Percentiles rank a stretch among this genome's conserved stretches.
These are phyloP conservation scores for Manihot esculenta DNA, from an alignment of 441 rosid species.

Conservation along the genomic window DNA sequence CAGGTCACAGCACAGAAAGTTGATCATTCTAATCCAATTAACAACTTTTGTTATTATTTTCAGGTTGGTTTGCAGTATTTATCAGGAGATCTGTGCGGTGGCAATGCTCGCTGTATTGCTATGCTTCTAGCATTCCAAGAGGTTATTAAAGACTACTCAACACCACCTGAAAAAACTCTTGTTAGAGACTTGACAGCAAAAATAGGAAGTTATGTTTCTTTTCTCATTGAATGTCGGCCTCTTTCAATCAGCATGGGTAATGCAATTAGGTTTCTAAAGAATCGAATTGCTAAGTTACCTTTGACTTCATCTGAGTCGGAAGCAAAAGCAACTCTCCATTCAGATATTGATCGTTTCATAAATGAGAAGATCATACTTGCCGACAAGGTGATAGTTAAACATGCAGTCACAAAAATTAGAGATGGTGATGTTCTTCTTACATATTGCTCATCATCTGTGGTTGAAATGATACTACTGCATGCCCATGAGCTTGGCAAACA, in stretches of 20 bases:
- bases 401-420: constrained; percentile 81
- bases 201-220: constrained; percentile 76
- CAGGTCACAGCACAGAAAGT: neutral
- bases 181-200: constrained; percentile 71
- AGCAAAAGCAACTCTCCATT: constrained; percentile 61
- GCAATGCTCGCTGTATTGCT: constrained; percentile 89
- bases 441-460: constrained; percentile 70
- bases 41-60: constrained; percentile 15
- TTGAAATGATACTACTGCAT: constrained; percentile 75
- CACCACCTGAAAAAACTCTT: constrained; percentile 77
- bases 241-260: constrained; percentile 93
- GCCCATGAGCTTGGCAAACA: constrained; percentile 77
- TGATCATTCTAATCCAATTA: constrained; percentile 6
- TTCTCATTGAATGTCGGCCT: constrained; percentile 80
- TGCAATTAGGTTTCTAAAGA: constrained; percentile 71
- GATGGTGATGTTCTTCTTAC: constrained; percentile 91
- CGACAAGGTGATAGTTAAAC: constrained; percentile 67
- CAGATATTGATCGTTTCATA: constrained; percentile 73
- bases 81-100: constrained; percentile 74
- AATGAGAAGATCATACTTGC: constrained; percentile 75
- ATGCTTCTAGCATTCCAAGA: constrained; percentile 89
- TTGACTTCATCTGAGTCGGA: constrained; percentile 59
- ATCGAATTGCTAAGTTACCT: constrained; percentile 68
- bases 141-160: constrained; percentile 66
- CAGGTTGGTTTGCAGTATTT: constrained; percentile 85